Percentiles rank a stretch among this genome's conserved stretches.
Conservation (phyloP, 2,329 filamentous ascomycete genomes). For the Microdochium bolleyi region DNA sequence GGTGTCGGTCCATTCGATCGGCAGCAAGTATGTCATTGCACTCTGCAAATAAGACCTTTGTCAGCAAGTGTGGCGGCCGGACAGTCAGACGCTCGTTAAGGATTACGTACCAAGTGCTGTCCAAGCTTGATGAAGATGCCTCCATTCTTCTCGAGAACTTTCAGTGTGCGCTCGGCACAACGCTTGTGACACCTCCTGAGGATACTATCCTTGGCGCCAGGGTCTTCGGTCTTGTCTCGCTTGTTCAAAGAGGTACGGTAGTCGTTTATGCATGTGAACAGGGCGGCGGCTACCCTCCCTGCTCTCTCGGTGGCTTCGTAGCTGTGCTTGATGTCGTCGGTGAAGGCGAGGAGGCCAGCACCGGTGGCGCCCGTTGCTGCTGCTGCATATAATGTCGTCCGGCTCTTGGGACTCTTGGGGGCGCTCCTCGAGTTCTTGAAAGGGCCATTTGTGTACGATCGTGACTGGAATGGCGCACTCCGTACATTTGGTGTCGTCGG, state of each 20-base stretch:
- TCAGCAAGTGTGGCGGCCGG: conserved; percentile 9
- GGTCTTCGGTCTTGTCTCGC: conserved; percentile 52
- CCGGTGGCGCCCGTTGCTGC: conserved; percentile 41
- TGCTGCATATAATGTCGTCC: conserved; percentile 33
- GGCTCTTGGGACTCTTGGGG: conserved; percentile 8
- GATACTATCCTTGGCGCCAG: conserved; percentile 55
- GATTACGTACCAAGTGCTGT: conserved; percentile 64
- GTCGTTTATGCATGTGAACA: conserved; percentile 86
- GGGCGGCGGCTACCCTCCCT: conserved; percentile 65
- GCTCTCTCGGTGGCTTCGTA: conserved; percentile 71
- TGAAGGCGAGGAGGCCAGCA: conserved; percentile 43
- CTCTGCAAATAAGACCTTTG: conserved; percentile 40
- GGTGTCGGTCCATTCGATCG: conserved; percentile 86
- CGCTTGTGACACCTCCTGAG: conserved; percentile 83
- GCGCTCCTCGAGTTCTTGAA: conserved; percentile 13
- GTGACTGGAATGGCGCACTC: not conserved
- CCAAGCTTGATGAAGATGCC: conserved; percentile 98
- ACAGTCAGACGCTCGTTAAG: conserved; percentile 4
- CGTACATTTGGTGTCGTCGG: conserved; percentile 1
- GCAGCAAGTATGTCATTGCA: conserved; percentile 90
- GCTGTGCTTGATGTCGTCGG: conserved; percentile 65
- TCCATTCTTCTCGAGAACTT: conserved; percentile 87
- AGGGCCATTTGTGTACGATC: conserved; percentile 13
- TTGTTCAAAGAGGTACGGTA: conserved; percentile 80
- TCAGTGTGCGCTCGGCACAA: conserved; percentile 81